Evolutionary conservation across 1,139 yeast genomes (phyloP), one percentile per base, ranked within the genome.

Genomic region (Pichia sp.): DNA sequence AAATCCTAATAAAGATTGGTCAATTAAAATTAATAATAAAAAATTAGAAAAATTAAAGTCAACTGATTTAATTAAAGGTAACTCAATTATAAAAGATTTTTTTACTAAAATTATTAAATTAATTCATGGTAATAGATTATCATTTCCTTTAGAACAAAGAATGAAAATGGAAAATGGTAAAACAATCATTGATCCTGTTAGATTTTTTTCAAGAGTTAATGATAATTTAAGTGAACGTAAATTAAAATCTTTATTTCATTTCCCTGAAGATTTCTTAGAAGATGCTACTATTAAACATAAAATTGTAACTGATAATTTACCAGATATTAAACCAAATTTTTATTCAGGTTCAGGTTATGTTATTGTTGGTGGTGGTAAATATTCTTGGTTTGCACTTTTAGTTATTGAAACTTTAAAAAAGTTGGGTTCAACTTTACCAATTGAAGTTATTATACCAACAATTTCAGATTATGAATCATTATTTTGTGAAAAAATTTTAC

Each of bases 311-410:
- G 44, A 49, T 27, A 46, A 53, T 22, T 43, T 59, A 3, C 61
- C 62, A 2, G 39, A 47, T 9, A 36, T 47, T 9, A 41, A 47
- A 4, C 63, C 66, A 9, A 52, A 49, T 1, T 59, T 71, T 27
- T 80, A 76, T 57, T 58, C 64, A 9, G 90, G 90, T 0, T 69
- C 76, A 45, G 95, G 95, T 23, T 79, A 85, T 38, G 95, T 84
- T 4, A 80, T 78, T 59, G 87, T 84, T 32, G 90, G 90, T 32
- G 94, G 94, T 37, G 90, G 89, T 2, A 71, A 73, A 54, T 83
- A 81, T 64, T 81, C 87, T 55, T 80, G 94, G 72, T 68, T 82
- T 56, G 73, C 87, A n/a, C 65, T 82, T 38, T 65, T 82, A 30
- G 78, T 87, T 2, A 71, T 87, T 49, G 71, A 74, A 55, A 72